A percentile compares a stretch with the other conserved stretches of the same genome.
These are phyloP conservation scores for Aspergillus arachidicola DNA, from an alignment of 2,329 filamentous ascomycete species.

Conservation along the genomic window DNA sequence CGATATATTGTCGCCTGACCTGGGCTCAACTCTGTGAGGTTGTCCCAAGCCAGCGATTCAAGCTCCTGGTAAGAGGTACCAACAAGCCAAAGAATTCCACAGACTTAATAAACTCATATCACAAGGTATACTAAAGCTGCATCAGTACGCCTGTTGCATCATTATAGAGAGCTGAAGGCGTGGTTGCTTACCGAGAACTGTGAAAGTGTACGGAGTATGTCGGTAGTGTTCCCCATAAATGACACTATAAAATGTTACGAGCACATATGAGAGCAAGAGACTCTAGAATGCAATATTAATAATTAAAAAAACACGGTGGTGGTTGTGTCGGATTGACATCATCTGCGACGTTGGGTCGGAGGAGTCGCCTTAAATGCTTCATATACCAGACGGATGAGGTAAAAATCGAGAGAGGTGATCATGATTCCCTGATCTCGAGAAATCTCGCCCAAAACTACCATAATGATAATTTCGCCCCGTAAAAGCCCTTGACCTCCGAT, in stretches of 20 bases:
- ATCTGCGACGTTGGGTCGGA: neutral
- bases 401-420: neutral
- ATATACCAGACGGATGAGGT: conserved; percentile 8
- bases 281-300: neutral
- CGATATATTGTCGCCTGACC: neutral
- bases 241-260: neutral
- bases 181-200: neutral
- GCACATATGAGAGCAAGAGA: neutral
- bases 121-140: neutral
- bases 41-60: neutral
- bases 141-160: neutral
- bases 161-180: neutral
- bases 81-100: neutral
- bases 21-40: neutral
- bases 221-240: neutral
- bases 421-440: neutral
- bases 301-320: neutral
- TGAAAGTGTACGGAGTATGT: neutral
- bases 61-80: neutral
- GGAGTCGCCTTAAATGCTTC: conserved; percentile 14
- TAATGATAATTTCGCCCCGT: too few species aligned
- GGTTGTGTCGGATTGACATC: neutral
- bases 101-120: neutral
- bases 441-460: neutral
- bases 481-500: conserved; percentile 2